Evolutionary conservation across 768 basidiomycete genomes (phyloP).

Genomic region (Boletus tylopilopsis): DNA sequence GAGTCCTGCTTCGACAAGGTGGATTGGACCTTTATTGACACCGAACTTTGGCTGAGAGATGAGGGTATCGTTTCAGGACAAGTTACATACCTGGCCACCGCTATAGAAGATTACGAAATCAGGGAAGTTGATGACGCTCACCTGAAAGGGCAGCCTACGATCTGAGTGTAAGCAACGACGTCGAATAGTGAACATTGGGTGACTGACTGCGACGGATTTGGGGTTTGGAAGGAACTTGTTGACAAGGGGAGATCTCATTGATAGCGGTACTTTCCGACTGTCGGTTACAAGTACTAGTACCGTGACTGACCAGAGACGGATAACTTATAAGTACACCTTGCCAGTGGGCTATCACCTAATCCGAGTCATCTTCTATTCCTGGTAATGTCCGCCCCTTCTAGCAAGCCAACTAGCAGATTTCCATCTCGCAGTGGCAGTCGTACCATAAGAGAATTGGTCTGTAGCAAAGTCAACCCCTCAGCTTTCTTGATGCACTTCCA

Average conservation of each 20-base stretch:
- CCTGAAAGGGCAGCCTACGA: conserved; percentile 97
- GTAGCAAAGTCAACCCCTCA: conserved; percentile 12
- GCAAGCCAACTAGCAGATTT: conserved; percentile 26
- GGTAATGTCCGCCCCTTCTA: conserved; percentile 24
- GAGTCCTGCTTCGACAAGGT: conserved; percentile 85
- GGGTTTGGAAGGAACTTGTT: conserved; percentile 46
- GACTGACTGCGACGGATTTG: conserved; percentile 77
- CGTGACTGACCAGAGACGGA: too few relatives aligned
- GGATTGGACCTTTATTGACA: conserved; percentile 86
- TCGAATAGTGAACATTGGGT: not conserved
- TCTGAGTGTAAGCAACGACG: conserved; percentile 47
- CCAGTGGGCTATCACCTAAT: conserved; percentile 22
- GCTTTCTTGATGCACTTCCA: conserved; percentile 25
- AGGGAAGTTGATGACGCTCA: conserved; percentile 37
- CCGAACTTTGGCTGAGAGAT: conserved; percentile 55
- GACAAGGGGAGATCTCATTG: conserved; percentile 7
- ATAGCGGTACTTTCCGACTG: too few relatives aligned
- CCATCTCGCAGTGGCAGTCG: conserved; percentile 40
- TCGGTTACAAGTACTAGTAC: too few relatives aligned
- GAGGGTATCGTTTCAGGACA: conserved; percentile 5
- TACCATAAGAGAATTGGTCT: conserved; percentile 41
- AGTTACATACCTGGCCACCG: conserved; percentile 30
- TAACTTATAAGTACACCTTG: conserved; percentile 24
- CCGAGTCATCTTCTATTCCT: not conserved
- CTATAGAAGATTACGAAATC: conserved; percentile 17